Base-by-base conservation (phyloP, 2,329 filamentous ascomycete genomes). In the Lachnellula arida region DNA sequence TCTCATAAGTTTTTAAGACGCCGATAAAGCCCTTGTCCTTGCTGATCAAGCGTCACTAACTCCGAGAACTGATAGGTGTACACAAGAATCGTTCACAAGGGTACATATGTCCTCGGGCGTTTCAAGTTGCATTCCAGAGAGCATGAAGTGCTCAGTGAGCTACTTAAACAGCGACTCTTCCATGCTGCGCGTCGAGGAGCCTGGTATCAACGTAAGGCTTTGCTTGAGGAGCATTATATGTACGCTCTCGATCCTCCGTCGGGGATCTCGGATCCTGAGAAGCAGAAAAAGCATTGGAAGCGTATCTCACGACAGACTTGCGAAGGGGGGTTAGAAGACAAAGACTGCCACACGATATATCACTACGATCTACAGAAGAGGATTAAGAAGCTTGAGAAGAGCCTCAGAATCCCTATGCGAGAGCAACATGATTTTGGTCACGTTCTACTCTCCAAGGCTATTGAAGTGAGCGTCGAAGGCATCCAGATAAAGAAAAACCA, bases 171-270 rank as follows among this genome's bases (percentile, higher is more conserved):
- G 68, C 81, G 81, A 4, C 78, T 97, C 0, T 97, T 97, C 65
- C 92, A 97, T 65, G 79, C 88, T 44, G 84, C 91, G 1, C 82
- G 92, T 28, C 83, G 94, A 43, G 94, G 94, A 0, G 84, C 86
- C 0, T 99, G 94, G 94, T 97, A 97, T 69, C 92, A 97, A 68
- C 88, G 94, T 19, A 96, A 95, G 72, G 94, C 93, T 1, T 76
- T 99, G 1, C 73, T 99, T 2, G 94, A 99, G 74, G 94, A 99
- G 70, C 91, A 95, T 68, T 97, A 99, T 71, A 92, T 97, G 89
- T 80, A 85, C 67, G 76, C 79, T 4, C 68, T 88, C 5, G 59
- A 59, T 23, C 64, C 64, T 15, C 60, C 62, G 25, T 23, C 51
- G 4, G 58, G 58, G 14, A 49, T 65, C 9, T 51, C 49, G 1